phyloP scores from a whole-genome alignment of 768 basidiomycete genomes.

The Lactifluus subvellereus region DNA sequence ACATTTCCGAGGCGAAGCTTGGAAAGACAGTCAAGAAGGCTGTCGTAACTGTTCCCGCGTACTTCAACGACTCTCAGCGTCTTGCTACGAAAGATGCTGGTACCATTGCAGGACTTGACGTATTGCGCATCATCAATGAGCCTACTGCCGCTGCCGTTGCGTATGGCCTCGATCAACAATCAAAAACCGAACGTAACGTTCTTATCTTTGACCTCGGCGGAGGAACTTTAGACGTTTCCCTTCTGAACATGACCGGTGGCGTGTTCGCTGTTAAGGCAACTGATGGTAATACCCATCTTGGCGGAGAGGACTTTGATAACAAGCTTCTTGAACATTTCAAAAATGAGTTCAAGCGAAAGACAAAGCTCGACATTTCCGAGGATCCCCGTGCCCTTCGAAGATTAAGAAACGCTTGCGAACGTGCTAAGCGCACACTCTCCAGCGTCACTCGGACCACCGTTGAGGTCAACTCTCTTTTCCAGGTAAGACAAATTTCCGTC shows the following conservation, averaged over 20 bases:
- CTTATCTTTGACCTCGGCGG: conserved; percentile 99
- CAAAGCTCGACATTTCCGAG: conserved; percentile 93
- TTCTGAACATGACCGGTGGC: conserved; percentile 95
- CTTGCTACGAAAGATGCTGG: conserved; percentile 99
- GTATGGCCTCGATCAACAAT: conserved; percentile 95
- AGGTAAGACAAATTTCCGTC: conserved; percentile 42
- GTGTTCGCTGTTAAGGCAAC: conserved; percentile 99
- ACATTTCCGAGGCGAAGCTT: conserved; percentile 98
- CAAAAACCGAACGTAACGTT: conserved; percentile 93
- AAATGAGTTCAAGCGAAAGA: conserved; percentile 98
- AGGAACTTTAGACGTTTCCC: conserved; percentile 99
- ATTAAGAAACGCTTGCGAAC: conserved; percentile 95
- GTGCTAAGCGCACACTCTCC: conserved; percentile 98
- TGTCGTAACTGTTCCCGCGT: conserved; percentile 97
- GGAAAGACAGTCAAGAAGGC: conserved; percentile 99
- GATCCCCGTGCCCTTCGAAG: conserved; percentile 96
- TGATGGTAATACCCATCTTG: conserved; percentile 98
- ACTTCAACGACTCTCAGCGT: conserved; percentile 99
- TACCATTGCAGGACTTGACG: conserved; percentile 94
- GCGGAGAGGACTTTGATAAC: conserved; percentile 99
- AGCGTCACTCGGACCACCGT: conserved; percentile 98
- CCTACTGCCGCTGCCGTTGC: conserved; percentile 99
- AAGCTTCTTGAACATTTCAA: conserved; percentile 98
- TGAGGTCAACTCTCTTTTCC: conserved; percentile 97
- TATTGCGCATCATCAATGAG: conserved; percentile 99